Percentiles rank a stretch among this genome's conserved stretches.
Evolutionary conservation across 2,329 filamentous ascomycete species (phyloP).

Genomic region (Didymella arachidicola): DNA sequence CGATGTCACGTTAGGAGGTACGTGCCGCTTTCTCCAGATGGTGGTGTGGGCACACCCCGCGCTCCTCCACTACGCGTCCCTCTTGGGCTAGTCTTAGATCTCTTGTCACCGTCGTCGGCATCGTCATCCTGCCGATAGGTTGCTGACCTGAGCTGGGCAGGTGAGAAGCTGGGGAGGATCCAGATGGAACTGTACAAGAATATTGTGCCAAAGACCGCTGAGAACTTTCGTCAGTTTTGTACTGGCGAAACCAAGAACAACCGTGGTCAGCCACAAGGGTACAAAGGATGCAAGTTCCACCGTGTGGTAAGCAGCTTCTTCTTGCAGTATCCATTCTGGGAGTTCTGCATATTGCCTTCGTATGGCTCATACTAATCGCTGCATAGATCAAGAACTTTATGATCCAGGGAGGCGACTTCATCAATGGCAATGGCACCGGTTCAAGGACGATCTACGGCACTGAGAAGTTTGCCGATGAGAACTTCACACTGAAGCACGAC

Average conservation of each 20-base stretch:
- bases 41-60: conserved; percentile 20
- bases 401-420: conserved; percentile 96
- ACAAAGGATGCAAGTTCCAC: conserved; percentile 95
- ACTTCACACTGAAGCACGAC: conserved; percentile 82
- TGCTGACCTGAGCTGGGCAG: conserved; percentile 39
- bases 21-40: conserved; percentile 39
- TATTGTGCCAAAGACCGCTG: conserved; percentile 83
- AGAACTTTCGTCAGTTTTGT: conserved; percentile 97
- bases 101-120: conserved; percentile 13
- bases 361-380: conserved; percentile 18
- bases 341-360: background rate
- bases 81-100: conserved; percentile 20
- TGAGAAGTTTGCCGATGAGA: conserved; percentile 87
- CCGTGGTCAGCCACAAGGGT: conserved; percentile 82
- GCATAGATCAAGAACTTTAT: conserved; percentile 90
- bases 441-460: conserved; percentile 87
- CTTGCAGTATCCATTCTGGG: background rate
- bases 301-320: conserved; percentile 73
- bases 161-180: conserved; percentile 49
- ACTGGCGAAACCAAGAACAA: conserved; percentile 88
- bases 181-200: conserved; percentile 78
- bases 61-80: conserved; percentile 16
- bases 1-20: conserved; percentile 80
- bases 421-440: conserved; percentile 91
- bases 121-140: conserved; percentile 4